Evolutionary conservation across 257 asterid species (phyloP).

Genomic region (Nemophila menziesii): DNA sequence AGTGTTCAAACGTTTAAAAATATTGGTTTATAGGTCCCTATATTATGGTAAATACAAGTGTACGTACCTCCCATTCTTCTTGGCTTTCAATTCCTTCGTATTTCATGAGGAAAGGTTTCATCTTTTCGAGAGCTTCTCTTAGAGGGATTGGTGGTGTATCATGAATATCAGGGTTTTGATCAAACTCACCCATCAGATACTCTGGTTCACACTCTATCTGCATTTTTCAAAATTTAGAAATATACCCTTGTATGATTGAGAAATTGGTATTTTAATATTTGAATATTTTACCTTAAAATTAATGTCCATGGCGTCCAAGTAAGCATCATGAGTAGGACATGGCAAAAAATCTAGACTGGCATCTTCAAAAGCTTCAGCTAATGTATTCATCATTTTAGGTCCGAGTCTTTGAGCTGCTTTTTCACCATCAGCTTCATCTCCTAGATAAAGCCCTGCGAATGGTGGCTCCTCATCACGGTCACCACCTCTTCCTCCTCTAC

Average conservation of each 20-base stretch:
- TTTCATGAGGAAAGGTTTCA: slow-evolving; percentile 79
- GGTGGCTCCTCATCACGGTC: slow-evolving; percentile 29
- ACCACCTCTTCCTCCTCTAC: slow-evolving; percentile 20
- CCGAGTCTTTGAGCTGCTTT: slow-evolving; percentile 57
- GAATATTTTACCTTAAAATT: slow-evolving; percentile 46
- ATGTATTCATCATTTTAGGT: slow-evolving; percentile 37
- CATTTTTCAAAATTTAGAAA: slow-evolving; percentile 4
- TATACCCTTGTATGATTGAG: no score
- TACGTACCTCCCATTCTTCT: slow-evolving; percentile 91
- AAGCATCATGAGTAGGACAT: slow-evolving; percentile 48
- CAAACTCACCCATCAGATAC: slow-evolving; percentile 71
- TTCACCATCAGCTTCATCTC: slow-evolving; percentile 49
- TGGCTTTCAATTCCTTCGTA: slow-evolving; percentile 70
- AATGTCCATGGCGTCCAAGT: slow-evolving; percentile 50
- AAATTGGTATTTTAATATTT: no score
- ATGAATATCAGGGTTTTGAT: slow-evolving; percentile 76
- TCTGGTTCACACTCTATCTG: slow-evolving; percentile 93
- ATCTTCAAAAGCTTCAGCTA: slow-evolving; percentile 67
- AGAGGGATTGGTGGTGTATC: slow-evolving; percentile 76
- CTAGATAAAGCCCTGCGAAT: slow-evolving; percentile 24
- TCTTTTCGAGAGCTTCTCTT: slow-evolving; percentile 73
- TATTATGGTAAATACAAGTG: background rate
- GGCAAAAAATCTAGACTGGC: slow-evolving; percentile 51
- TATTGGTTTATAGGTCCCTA: background rate
- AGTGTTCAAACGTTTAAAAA: slow-evolving; percentile 1